phyloP scores from a whole-genome alignment of 208 protist genomes.

The Leptomonas pyrrhocoris region DNA sequence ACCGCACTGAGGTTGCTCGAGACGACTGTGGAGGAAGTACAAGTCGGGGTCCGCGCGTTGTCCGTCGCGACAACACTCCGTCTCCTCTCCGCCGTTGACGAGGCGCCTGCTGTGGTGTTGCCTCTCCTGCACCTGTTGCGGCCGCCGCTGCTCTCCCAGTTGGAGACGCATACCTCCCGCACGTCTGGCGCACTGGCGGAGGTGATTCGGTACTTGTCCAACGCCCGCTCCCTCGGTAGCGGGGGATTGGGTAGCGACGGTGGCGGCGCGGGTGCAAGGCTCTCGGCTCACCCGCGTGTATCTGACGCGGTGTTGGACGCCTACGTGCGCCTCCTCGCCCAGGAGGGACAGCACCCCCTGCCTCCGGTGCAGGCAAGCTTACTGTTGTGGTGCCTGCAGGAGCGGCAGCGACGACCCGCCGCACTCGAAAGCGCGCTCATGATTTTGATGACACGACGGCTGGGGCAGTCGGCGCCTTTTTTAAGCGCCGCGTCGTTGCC shows the following conservation, averaged over 20 bases:
- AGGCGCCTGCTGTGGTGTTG: not conserved
- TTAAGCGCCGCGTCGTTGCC: constrained; percentile 14
- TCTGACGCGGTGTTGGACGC: constrained; percentile 68
- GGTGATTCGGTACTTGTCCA: constrained; percentile 21
- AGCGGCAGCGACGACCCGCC: constrained; percentile 27
- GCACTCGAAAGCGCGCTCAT: constrained; percentile 60
- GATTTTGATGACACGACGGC: constrained; percentile 62
- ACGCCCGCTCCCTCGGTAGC: not conserved
- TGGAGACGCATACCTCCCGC: constrained; percentile 15
- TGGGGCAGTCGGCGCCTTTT: constrained; percentile 42
- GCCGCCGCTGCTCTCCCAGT: constrained; percentile 10
- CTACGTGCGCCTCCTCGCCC: constrained; percentile 50
- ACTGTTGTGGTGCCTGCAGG: constrained; percentile 46
- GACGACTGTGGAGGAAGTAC: constrained; percentile 18
- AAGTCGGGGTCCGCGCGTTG: not conserved
- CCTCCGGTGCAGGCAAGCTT: constrained; percentile 28
- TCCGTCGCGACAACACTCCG: constrained; percentile 6
- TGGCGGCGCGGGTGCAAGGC: not conserved
- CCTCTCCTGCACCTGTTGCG: constrained; percentile 12
- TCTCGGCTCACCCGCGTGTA: constrained; percentile 7
- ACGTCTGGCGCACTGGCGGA: constrained; percentile 12
- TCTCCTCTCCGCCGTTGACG: constrained; percentile 23
- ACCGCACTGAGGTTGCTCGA: constrained; percentile 12
- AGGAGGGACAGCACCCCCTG: constrained; percentile 22
- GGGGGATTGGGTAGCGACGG: not conserved